These are phyloP conservation scores for Cyberlindnera japonica DNA, from an alignment of 805 yeast species.

Conservation along the genomic window DNA sequence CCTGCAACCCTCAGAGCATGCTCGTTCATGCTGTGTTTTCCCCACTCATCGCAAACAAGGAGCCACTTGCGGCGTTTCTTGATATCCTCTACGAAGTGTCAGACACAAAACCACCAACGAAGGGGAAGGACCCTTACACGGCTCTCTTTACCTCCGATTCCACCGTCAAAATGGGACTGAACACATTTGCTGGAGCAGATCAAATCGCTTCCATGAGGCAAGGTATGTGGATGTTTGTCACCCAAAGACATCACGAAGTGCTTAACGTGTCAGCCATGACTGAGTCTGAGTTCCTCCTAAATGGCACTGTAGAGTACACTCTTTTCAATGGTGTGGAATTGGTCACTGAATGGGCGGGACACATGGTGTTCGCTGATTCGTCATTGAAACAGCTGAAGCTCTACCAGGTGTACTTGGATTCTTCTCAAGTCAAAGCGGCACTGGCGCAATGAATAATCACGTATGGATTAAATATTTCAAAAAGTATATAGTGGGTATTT, in stretches of 20 bases:
- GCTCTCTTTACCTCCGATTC: conserved; percentile 1
- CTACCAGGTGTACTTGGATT: conserved; percentile 2
- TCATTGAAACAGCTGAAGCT: not conserved
- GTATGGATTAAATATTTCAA: too few relatives aligned
- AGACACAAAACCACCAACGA: not conserved
- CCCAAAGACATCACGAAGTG: conserved; percentile 2
- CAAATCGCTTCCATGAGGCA: not conserved
- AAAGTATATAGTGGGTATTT: too few relatives aligned
- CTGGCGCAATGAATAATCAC: not conserved
- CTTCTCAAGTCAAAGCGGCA: not conserved
- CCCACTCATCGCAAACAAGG: not conserved
- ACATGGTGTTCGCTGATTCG: conserved; percentile 2
- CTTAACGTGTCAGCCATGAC: not conserved
- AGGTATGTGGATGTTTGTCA: conserved; percentile 2
- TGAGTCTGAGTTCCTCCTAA: not conserved
- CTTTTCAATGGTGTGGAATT: not conserved
- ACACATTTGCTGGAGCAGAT: not conserved
- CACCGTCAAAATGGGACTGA: not conserved
- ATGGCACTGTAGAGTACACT: conserved; percentile 1
- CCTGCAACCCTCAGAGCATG: not conserved
- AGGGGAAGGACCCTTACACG: conserved; percentile 1
- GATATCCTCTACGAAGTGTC: conserved; percentile 2
- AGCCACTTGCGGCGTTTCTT: not conserved
- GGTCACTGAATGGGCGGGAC: not conserved
- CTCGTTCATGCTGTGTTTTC: not conserved